These are phyloP conservation scores for Verbascum thapsus DNA, from an alignment of 257 asterid species.

Conservation along the genomic window DNA sequence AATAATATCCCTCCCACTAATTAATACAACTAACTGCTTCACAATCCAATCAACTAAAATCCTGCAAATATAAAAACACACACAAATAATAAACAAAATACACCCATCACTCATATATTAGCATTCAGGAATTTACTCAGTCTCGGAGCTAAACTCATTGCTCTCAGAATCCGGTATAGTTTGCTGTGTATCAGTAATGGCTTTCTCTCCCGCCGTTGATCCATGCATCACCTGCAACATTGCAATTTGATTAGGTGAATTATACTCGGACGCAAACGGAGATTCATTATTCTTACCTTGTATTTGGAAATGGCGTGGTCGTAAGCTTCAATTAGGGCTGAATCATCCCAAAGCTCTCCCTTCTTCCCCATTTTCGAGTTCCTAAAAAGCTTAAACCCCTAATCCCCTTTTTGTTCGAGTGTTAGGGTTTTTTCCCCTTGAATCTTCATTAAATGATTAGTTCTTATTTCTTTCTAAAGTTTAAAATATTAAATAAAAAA, in stretches of 20 bases:
- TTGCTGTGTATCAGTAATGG: constrained; percentile 27
- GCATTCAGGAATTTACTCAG: constrained; percentile 30
- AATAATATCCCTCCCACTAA: background rate
- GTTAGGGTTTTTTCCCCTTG: background rate
- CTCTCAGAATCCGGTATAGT: constrained; percentile 23
- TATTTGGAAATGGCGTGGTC: constrained; percentile 56
- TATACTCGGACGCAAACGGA: background rate
- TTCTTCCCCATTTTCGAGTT: constrained; percentile 46
- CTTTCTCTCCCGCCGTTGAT: constrained; percentile 27
- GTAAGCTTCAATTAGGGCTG: constrained; percentile 70
- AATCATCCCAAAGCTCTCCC: constrained; percentile 78
- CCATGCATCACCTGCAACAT: constrained; percentile 42
- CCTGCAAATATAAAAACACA: background rate
- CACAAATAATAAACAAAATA: background rate
- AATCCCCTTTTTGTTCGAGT: background rate
- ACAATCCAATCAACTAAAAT: background rate
- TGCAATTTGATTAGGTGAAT: constrained; percentile 18
- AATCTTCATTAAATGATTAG: too few relatives aligned
- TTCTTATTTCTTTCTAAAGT: too few relatives aligned
- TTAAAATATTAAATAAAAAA: too few relatives aligned
- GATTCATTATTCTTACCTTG: constrained; percentile 40
- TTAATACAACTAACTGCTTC: background rate
- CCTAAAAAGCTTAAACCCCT: constrained; percentile 22
- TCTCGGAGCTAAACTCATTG: constrained; percentile 25
- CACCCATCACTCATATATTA: background rate